Evolutionary conservation across 306 rosid genomes (phyloP), one percentile per base, ranked within the genome.

Genomic region (Rubus parviflorus): DNA sequence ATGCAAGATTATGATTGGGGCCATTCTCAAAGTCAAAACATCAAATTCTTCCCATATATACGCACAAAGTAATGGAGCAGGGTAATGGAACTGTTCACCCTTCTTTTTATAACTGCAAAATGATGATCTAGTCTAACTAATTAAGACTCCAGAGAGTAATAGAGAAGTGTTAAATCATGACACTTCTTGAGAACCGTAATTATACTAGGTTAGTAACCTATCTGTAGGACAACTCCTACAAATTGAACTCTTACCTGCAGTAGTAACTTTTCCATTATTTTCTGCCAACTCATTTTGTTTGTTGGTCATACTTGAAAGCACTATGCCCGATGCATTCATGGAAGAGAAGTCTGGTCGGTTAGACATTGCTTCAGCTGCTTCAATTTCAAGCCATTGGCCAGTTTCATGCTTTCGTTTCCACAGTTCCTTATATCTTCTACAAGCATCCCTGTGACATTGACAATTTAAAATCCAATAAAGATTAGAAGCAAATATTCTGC

Each of bases 331-430:
- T 61, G 83, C 80, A 85, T 85, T 89, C 81, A 81, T 85, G 19
- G 93, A 77, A 81, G 93, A 67, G 81, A 88, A 82, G 79, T 92
- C 93, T 54, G 89, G 47, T 54, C 89, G 87, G 82, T 58, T 82
- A 83, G 89, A 75, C 84, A 95, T 81, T 66, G 85, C 87, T 80
- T 92, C 99, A 76, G 96, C 88, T 64, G 93, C 93, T 81, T 88
- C 99, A 70, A 96, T 91, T 83, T 96, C 98, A 80, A 92, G 87
- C 99, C 99, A 96, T 77, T 92, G 99, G 54, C 99, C 99, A 72
- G 84, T 89, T 87, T 96, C 99, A 78, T 96, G 98, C 88, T 96
- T 96, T 85, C 88, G 86, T 88, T 84, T 92, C 99, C 99, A 96
- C 54, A 96, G 84, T 56, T 92, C 94, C 85, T 85, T 88, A 75